Percentiles rank a stretch among this genome's conserved stretches.
These are phyloP conservation scores for Chimonanthus salicifolius DNA, from an alignment of 164 flowering plant species.

Conservation along the genomic window DNA sequence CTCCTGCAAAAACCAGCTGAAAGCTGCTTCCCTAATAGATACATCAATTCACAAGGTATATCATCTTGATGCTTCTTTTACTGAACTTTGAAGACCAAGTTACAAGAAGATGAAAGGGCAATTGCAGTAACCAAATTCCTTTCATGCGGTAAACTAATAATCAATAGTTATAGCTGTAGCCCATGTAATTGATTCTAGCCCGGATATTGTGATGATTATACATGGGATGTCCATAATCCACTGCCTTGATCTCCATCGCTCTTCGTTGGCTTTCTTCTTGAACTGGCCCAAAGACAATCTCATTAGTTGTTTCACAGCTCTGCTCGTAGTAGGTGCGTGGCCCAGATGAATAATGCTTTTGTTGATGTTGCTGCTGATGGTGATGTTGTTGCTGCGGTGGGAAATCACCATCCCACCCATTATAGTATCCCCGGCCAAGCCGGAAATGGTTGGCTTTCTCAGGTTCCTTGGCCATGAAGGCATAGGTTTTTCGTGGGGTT, in stretches of 20 bases:
- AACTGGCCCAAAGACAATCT: conserved; percentile 83
- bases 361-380: conserved; percentile 19
- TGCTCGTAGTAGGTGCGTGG: conserved; percentile 70
- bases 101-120: not conserved
- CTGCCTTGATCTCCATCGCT: conserved; percentile 52
- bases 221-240: conserved; percentile 45
- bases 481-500: conserved; percentile 74
- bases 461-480: conserved; percentile 78
- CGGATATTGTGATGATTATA: conserved; percentile 47
- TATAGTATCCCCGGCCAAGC: conserved; percentile 50
- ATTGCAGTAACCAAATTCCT: not conserved
- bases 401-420: conserved; percentile 48
- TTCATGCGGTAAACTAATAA: not conserved
- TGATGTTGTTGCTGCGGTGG: conserved; percentile 25
- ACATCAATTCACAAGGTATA: not conserved
- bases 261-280: conserved; percentile 53
- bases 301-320: conserved; percentile 55
- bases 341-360: conserved; percentile 34
- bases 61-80: not conserved
- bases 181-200: conserved; percentile 32
- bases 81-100: not conserved
- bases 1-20: not conserved
- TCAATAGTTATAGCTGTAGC: conserved; percentile 20
- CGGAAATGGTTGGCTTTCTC: conserved; percentile 62
- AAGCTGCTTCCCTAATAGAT: not conserved